Evolutionary conservation across 257 asterid species (phyloP), one percentile per base, ranked within the genome.

Genomic region (Przewalskia tangutica): DNA sequence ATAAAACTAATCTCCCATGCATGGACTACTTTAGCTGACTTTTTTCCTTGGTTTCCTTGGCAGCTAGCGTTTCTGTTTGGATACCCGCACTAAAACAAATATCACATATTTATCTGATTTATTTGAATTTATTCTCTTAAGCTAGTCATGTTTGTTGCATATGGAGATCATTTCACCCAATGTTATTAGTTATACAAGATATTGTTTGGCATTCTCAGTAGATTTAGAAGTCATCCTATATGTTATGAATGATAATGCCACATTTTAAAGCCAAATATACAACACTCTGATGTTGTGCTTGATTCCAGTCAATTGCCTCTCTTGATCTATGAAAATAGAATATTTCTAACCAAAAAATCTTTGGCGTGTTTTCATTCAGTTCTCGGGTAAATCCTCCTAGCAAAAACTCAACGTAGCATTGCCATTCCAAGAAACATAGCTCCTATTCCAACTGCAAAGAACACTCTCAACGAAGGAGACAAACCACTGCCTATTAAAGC

Each of bases 401-500:
- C 86, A 87, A 85, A 59, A 82, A 50, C 88, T 83, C 85, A 89
- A 84, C 81, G 64, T 83, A 83, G 77, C 59, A 9, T 77, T 83
- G 85, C 83, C 81, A 83, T 84, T 65, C 71, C 91, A 51, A 81
- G 82, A 55, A 82, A 62, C 76, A 17, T 51, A 68, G 81, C 87
- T 83, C 83, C 91, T 27, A 59, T 68, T 78, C 84, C 83, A 56
- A 70, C 82, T 77, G 77, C 27, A 18, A 89, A 88, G 83, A 84
- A 17, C 82, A 82, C 42, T 79, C 66, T 87, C 77, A 76, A 27
- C 2, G 32, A 27, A 27, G 86, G 65, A 81, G 85, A 73, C 32
- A 85, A 84, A 85, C 46, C 83, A 82, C 82, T 87, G 63, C 85
- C 90, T 34, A 70, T 63, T 81, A 89, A 85, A 87, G 83, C 86